Conservation (phyloP, 2,329 filamentous ascomycete species). For the Colletotrichum coccodes region DNA sequence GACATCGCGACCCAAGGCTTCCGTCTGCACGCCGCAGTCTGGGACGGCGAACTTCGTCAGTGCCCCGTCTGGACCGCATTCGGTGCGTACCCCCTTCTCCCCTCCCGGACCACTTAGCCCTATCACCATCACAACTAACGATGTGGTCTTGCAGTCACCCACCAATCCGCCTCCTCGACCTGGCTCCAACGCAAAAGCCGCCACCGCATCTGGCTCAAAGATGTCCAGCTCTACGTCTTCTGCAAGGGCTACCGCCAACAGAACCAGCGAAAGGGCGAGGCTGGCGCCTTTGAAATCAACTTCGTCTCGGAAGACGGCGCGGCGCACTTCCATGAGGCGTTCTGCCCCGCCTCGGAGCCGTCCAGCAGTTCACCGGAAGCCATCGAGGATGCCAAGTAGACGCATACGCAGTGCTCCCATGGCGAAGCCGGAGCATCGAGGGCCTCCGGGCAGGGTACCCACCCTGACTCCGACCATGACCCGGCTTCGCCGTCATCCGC, state of each 20-base stretch:
- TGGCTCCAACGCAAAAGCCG: conserved; percentile 62
- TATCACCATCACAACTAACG: neutral
- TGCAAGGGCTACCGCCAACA: conserved; percentile 64
- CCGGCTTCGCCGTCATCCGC: neutral
- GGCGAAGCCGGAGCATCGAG: no score
- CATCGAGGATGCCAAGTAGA: conserved; percentile 10
- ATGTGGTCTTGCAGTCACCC: conserved; percentile 56
- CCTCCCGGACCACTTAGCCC: neutral
- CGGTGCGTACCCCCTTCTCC: conserved; percentile 48
- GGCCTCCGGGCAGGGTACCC: no score
- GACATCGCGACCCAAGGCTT: conserved; percentile 59
- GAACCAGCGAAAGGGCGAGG: conserved; percentile 59
- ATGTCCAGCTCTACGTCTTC: conserved; percentile 69
- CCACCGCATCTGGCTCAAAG: conserved; percentile 60
- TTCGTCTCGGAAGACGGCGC: conserved; percentile 57
- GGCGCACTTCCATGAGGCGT: conserved; percentile 53
- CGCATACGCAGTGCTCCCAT: neutral
- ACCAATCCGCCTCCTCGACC: conserved; percentile 56
- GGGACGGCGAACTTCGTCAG: conserved; percentile 61
- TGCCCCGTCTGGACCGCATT: conserved; percentile 75
- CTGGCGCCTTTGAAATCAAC: conserved; percentile 61
- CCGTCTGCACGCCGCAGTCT: conserved; percentile 66
- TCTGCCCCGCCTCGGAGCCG: conserved; percentile 34
- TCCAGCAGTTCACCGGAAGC: neutral
- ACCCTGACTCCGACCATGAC: neutral